Evolutionary conservation across 2,329 filamentous ascomycete genomes (phyloP).

Genomic region (Neofusicoccum sp.): DNA sequence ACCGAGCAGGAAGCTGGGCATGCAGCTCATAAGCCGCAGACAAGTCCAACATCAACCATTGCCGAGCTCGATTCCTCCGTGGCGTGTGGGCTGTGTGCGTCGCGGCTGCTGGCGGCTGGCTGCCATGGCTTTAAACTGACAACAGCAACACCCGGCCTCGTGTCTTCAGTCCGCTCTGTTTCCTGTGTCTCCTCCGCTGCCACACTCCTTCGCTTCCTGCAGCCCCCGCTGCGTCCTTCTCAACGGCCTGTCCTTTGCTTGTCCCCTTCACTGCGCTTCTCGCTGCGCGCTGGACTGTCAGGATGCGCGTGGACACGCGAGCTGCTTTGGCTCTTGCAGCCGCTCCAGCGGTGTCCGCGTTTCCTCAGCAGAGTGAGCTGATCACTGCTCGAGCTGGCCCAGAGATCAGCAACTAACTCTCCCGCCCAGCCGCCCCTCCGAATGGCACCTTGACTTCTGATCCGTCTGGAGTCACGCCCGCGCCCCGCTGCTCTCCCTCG

Average conservation of each 20-base stretch:
- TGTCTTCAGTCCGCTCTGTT: too few relatives aligned
- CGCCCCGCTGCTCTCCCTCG: background rate
- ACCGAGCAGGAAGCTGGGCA: too few relatives aligned
- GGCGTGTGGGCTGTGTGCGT: too few relatives aligned
- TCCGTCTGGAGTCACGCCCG: background rate
- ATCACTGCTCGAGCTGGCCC: background rate
- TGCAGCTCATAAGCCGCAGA: too few relatives aligned
- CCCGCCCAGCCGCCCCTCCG: background rate
- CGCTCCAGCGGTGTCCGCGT: background rate
- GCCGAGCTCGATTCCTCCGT: too few relatives aligned
- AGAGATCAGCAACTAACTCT: background rate
- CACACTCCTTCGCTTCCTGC: background rate
- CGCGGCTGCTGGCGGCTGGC: too few relatives aligned
- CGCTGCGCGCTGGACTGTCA: background rate
- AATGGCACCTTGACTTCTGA: background rate
- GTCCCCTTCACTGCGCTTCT: background rate
- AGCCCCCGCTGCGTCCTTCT: too few relatives aligned
- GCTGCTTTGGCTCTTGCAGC: background rate
- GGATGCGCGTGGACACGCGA: background rate
- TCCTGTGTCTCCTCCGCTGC: background rate
- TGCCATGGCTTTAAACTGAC: too few relatives aligned
- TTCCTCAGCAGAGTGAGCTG: slow-evolving; percentile 17
- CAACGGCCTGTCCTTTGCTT: background rate
- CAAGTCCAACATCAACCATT: too few relatives aligned
- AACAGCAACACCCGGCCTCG: too few relatives aligned